Conservation (phyloP, 345 rosid species). For the Diplotaxis tenuifolia region DNA sequence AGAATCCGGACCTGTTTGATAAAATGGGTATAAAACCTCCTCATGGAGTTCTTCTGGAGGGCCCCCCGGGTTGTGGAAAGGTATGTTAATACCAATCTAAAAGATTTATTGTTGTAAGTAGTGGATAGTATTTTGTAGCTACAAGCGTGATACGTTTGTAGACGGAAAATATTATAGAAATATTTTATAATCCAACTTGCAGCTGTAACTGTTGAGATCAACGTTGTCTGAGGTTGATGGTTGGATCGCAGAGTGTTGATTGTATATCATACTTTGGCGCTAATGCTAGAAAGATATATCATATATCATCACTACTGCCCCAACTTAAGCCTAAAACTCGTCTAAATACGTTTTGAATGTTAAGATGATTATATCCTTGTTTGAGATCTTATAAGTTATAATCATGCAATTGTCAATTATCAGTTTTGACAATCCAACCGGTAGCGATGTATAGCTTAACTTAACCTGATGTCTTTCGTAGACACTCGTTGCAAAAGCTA, state of each 20-base stretch:
- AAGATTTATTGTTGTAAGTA: conserved; percentile 10
- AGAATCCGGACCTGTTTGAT: conserved; percentile 92
- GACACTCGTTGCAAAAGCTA: conserved; percentile 96
- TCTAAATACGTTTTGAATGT: not conserved
- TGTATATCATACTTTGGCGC: not conserved
- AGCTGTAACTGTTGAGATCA: conserved; percentile 7
- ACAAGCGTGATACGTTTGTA: not conserved
- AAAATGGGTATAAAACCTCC: conserved; percentile 96
- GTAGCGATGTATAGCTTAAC: conserved; percentile 3
- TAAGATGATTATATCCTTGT: not conserved
- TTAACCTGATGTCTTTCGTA: conserved; percentile 34
- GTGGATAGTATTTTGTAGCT: not conserved
- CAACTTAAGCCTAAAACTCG: not conserved
- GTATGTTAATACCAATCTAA: conserved; percentile 35
- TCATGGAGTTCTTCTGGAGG: conserved; percentile 95
- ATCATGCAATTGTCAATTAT: not conserved
- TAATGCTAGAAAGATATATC: conserved; percentile 3
- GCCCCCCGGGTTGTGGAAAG: conserved; percentile 98
- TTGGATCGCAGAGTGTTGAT: not conserved
- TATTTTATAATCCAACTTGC: not conserved
- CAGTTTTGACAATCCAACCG: not conserved
- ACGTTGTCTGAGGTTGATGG: not conserved
- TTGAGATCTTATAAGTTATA: not conserved
- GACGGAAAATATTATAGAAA: not conserved
- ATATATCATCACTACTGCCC: not conserved